These are phyloP conservation scores for Lagenidium sp. DNA, from an alignment of 352 stramenopile genomes.

Conservation along the genomic window DNA sequence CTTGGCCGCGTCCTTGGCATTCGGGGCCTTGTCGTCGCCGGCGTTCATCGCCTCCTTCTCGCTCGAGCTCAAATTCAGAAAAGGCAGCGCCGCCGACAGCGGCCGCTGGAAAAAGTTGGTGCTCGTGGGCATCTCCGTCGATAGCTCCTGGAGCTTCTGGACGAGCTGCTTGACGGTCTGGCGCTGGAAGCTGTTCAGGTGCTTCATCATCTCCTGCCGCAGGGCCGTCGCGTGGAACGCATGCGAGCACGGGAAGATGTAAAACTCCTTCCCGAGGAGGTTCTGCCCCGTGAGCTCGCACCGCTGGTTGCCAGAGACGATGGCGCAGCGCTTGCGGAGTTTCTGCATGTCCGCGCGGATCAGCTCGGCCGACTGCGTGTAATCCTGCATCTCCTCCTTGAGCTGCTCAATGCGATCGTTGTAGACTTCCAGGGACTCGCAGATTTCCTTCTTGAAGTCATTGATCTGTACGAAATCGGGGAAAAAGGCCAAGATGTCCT, in stretches of 20 bases:
- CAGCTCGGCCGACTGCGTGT: conserved; percentile 84
- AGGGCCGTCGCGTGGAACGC: conserved; percentile 90
- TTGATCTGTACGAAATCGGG: conserved; percentile 94
- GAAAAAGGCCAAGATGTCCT: conserved; percentile 93
- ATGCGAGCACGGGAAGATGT: conserved; percentile 92
- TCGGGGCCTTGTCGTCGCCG: conserved; percentile 29
- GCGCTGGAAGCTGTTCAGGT: conserved; percentile 83
- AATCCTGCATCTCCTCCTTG: conserved; percentile 92
- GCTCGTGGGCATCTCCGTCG: conserved; percentile 54
- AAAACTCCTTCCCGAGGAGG: conserved; percentile 88
- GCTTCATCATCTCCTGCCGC: conserved; percentile 83
- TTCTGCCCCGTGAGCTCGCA: conserved; percentile 87
- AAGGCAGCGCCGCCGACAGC: conserved; percentile 38
- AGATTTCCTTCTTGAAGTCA: conserved; percentile 95
- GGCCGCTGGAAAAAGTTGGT: conserved; percentile 75
- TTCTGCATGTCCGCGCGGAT: conserved; percentile 88
- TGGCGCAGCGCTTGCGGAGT: conserved; percentile 75
- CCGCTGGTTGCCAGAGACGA: conserved; percentile 83
- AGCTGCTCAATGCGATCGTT: conserved; percentile 89
- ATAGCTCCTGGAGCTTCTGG: conserved; percentile 82
- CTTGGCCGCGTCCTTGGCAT: conserved; percentile 48
- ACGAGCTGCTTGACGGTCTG: conserved; percentile 88
- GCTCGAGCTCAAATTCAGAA: conserved; percentile 55
- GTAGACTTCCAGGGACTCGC: conserved; percentile 86
- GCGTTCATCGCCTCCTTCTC: conserved; percentile 66